Percentiles rank a stretch among this genome's conserved stretches.
Evolutionary conservation across 768 basidiomycete species (phyloP).

Genomic region (Suillus decipiens): DNA sequence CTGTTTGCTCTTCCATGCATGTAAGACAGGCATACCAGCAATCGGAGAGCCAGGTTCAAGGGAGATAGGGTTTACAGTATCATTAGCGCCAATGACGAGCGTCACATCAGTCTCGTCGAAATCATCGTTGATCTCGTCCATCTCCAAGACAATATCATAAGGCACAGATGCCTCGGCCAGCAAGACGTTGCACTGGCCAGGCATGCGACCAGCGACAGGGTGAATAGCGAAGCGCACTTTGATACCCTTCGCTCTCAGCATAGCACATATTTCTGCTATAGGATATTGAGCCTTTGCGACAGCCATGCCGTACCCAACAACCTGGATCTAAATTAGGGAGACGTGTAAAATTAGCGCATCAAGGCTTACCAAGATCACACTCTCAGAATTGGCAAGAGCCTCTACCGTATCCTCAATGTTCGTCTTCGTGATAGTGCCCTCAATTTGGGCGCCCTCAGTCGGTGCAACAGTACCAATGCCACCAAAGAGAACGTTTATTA

Average conservation of each 20-base stretch:
- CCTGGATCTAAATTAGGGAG: constrained; percentile 40
- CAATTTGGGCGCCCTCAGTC: constrained; percentile 70
- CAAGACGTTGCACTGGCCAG: constrained; percentile 91
- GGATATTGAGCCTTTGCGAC: constrained; percentile 89
- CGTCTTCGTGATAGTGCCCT: constrained; percentile 78
- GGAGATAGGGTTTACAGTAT: constrained; percentile 90
- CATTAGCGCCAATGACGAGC: constrained; percentile 89
- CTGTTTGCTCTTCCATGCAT: constrained; percentile 92
- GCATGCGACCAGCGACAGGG: constrained; percentile 92
- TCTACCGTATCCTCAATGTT: constrained; percentile 82
- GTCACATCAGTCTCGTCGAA: constrained; percentile 88
- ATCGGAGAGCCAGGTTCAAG: constrained; percentile 85
- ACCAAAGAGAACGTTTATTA: constrained; percentile 85
- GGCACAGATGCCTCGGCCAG: constrained; percentile 89
- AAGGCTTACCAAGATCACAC: constrained; percentile 67
- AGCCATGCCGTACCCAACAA: constrained; percentile 90
- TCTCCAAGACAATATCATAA: constrained; percentile 88
- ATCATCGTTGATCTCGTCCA: constrained; percentile 95
- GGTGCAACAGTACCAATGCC: constrained; percentile 67
- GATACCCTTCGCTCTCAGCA: constrained; percentile 71
- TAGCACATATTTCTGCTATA: constrained; percentile 70
- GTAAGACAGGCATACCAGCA: constrained; percentile 90
- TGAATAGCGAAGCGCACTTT: constrained; percentile 88
- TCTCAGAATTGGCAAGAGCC: constrained; percentile 75
- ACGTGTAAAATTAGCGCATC: background rate